Evolutionary conservation across 371 early-diverging fungal species (phyloP).

Genomic region (Homolaphlyctis polyrhiza): DNA sequence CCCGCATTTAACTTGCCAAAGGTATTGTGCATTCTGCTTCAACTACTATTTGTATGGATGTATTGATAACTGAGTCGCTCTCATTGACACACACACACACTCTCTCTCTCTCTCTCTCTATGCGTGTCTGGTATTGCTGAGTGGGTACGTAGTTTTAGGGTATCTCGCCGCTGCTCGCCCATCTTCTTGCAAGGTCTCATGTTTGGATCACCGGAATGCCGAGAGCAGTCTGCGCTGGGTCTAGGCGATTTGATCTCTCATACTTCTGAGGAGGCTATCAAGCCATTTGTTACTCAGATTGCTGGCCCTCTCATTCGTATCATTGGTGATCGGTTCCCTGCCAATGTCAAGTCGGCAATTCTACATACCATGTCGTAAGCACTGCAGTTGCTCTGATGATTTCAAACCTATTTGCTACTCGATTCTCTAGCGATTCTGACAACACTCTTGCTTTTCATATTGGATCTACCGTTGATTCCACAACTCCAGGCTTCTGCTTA

Average conservation of each 20-base stretch:
- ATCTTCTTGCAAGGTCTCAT: constrained; percentile 92
- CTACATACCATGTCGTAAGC: constrained; percentile 60
- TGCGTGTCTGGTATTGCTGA: not conserved
- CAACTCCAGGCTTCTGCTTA: constrained; percentile 68
- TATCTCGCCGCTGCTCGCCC: constrained; percentile 79
- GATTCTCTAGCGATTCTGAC: no score
- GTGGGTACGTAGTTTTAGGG: constrained; percentile 41
- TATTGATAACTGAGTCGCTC: not conserved
- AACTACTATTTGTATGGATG: not conserved
- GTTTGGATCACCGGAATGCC: constrained; percentile 78
- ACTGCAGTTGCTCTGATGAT: no score
- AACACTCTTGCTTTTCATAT: no score
- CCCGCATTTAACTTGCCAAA: constrained; percentile 89
- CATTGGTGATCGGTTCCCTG: constrained; percentile 89
- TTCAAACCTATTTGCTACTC: no score
- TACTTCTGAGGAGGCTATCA: constrained; percentile 70
- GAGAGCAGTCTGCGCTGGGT: constrained; percentile 81
- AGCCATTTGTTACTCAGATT: constrained; percentile 89
- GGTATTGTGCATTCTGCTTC: constrained; percentile 19
- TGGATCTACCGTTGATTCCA: no score
- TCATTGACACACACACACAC: not conserved
- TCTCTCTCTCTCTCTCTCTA: no score
- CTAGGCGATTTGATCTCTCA: constrained; percentile 75
- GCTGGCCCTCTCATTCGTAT: constrained; percentile 97
- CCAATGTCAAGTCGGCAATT: constrained; percentile 88